Evolutionary conservation across 108 stramenopile species (phyloP), one percentile per base, ranked within the genome.

Genomic region (Seminavis robusta): DNA sequence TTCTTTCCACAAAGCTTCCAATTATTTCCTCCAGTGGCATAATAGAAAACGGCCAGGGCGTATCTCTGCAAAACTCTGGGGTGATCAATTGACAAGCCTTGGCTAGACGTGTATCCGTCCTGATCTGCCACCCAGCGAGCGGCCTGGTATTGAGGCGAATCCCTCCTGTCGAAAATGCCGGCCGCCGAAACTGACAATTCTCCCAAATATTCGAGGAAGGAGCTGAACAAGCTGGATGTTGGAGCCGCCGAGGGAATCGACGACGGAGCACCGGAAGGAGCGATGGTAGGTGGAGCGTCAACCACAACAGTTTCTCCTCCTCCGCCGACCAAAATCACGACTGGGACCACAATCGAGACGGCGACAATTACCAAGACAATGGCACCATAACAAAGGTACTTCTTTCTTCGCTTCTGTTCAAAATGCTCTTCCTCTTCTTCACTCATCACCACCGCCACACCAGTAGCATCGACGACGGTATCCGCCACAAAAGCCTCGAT

Each of bases 101-200:
- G 11, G n/a, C n/a, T n/a, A n/a, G n/a, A n/a, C 20, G 41, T 23
- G 40, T 60, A 44, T 9, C 16, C 13, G 55, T 76, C 74, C 17
- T 59, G 48, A 24, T 52, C 31, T 7, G 74, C 74, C 20, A 76
- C 45, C 74, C 74, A 76, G 8, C 30, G 25, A 16, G 63, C 68
- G 10, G 74, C 74, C 26, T 34, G 33, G 38, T 56, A 61, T 34
- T 76, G 74, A 10, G 67, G 59, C 7, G 57, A 59, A 33, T 25
- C 43, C 23, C 20, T 21, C 13, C 23, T 11, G 33, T 31, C 20
- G 39, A 40, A 40, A 40, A 19, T 19, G 39, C 9, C 23, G 23
- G 38, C 23, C 3, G 19, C 24, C 13, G 41, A 21, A 28, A 16
- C 37, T 15, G 4, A 10, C 13, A n/a, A 17, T 3, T 20, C 46